These are phyloP conservation scores for Umbelopsis sp. DNA, from an alignment of 192 early-diverging fungal species.

Conservation along the genomic window DNA sequence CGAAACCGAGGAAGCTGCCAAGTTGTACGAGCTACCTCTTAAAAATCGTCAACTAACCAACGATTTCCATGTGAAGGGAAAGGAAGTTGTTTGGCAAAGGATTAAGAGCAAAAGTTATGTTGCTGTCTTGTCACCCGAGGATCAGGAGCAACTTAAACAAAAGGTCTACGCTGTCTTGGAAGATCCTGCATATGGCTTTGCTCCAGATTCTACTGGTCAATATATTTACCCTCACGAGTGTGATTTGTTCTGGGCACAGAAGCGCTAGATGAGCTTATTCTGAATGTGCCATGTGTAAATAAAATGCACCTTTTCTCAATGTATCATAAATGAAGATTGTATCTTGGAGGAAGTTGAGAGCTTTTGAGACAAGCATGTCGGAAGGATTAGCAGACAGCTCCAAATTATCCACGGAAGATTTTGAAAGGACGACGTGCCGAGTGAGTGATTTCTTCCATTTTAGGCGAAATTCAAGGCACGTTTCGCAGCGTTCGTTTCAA, in stretches of 20 bases:
- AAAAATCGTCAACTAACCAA: constrained; percentile 16
- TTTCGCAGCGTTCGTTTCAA: too few relatives aligned
- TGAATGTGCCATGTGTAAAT: too few relatives aligned
- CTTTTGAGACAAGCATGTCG: too few relatives aligned
- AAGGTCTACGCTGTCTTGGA: constrained; percentile 22
- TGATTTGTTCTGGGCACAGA: constrained; percentile 25
- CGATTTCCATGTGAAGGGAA: neutral
- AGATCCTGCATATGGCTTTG: constrained; percentile 10
- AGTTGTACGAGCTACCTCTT: constrained; percentile 33
- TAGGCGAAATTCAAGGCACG: too few relatives aligned
- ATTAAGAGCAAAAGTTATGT: constrained; percentile 43
- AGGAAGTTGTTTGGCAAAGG: constrained; percentile 31
- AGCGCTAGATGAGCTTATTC: neutral
- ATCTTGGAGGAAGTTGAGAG: too few relatives aligned
- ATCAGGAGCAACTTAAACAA: constrained; percentile 19
- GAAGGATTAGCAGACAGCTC: too few relatives aligned
- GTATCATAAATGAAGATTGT: too few relatives aligned
- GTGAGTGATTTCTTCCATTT: too few relatives aligned
- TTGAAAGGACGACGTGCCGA: too few relatives aligned
- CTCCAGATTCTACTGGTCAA: neutral
- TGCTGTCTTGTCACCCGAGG: constrained; percentile 24
- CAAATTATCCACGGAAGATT: too few relatives aligned
- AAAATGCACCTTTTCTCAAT: too few relatives aligned
- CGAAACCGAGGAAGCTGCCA: constrained; percentile 24
- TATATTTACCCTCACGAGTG: constrained; percentile 29